Base-by-base conservation (phyloP, 1,284 basidiomycete species). In the Cryptococcus neoformans region DNA sequence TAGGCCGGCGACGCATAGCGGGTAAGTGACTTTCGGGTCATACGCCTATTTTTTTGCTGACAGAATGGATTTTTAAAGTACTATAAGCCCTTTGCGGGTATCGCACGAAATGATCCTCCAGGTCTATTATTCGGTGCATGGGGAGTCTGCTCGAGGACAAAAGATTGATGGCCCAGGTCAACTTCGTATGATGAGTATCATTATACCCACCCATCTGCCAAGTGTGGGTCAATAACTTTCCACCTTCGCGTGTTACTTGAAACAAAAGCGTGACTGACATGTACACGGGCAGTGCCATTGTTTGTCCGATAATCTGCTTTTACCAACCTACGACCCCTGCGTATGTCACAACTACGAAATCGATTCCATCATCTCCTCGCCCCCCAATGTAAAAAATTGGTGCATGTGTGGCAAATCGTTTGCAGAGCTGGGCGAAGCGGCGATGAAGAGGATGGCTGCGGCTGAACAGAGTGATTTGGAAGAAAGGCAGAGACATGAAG, bases 61-160 rank as follows among this genome's bases (percentile, higher is more conserved):
- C 41, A 12, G 8, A n/a, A 34, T 21, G n/a, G 14, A 14, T 34
- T 16, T 34, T 6, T 46, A 16, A 49, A 75, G 73, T 1, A 72
- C 73, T 4, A 70, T 74, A 51, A 76, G 75, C 8, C 76, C 76
- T 0, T 71, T 78, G 37, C 60, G 67, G n/a, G 75, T 78, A 3
- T 56, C 57, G 1, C 76, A 78, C 57, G 60, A 71, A 34, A 50
- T 76, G n/a, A 54, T 68, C 3, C 55, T 76, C 11, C 73, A 78
- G 47, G 66, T 78, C 12, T 76, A 71, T 60, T 78, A 74, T 57
- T 72, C 71, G 1, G 60, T 78, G 2, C 65, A 70, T 16, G 72
- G 72, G 5, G 59, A 72, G 54, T 62, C 59, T 37, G 65, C 71
- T 10, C 28, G 39, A 2, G 70, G 69, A 6, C 12, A 51, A 16